Evolutionary conservation across 768 basidiomycete genomes (phyloP).

Genomic region (Hemileccinum rubropunctum): DNA sequence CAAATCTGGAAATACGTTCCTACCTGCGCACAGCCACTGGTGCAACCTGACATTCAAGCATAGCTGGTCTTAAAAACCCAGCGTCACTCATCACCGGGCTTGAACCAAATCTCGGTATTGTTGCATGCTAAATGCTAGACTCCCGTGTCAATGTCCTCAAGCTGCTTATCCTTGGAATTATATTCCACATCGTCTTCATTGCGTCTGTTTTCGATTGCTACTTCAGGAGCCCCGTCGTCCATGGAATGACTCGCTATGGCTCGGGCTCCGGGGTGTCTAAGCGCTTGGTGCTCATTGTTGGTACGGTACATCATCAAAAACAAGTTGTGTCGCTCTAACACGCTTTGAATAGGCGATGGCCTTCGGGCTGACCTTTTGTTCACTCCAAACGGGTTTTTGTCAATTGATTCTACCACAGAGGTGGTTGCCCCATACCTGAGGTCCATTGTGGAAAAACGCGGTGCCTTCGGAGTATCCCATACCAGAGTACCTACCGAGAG

Average conservation of each 20-base stretch:
- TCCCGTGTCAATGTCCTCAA: conserved; percentile 25
- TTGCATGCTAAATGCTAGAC: conserved; percentile 12
- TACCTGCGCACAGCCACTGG: too few relatives aligned
- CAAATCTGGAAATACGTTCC: too few relatives aligned
- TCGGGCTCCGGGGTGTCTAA: conserved; percentile 52
- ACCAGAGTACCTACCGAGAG: conserved; percentile 88
- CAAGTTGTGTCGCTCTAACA: background rate
- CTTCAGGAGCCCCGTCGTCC: conserved; percentile 79
- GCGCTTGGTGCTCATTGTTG: conserved; percentile 77
- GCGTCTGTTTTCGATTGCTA: conserved; percentile 83
- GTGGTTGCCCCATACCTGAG: conserved; percentile 74
- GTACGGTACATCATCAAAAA: conserved; percentile 37
- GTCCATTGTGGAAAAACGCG: conserved; percentile 60
- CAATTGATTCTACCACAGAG: conserved; percentile 48
- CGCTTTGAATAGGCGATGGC: conserved; percentile 60
- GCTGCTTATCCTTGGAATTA: conserved; percentile 62
- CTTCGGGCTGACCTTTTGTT: conserved; percentile 80
- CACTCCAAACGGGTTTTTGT: conserved; percentile 56
- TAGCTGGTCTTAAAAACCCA: too few relatives aligned
- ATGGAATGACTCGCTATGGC: conserved; percentile 66
- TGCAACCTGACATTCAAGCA: too few relatives aligned
- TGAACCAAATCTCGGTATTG: background rate
- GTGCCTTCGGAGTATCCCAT: conserved; percentile 83
- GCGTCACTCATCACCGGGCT: too few relatives aligned
- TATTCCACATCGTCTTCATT: conserved; percentile 74